phyloP scores from a whole-genome alignment of 1,284 basidiomycete genomes.

The Marasmius tenuissimus region DNA sequence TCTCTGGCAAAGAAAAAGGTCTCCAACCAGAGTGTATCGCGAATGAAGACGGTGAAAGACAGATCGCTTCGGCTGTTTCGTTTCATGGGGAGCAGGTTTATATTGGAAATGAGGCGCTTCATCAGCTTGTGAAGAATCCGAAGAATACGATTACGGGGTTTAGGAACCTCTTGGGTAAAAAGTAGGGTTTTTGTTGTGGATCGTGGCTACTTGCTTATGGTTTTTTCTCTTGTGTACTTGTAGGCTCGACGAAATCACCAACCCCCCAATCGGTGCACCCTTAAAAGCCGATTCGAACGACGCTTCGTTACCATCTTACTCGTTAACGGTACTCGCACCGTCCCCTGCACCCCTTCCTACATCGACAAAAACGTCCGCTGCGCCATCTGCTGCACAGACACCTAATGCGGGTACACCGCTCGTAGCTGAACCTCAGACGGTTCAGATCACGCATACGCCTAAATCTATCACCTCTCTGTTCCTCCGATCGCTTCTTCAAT shows the following conservation, averaged over 20 bases:
- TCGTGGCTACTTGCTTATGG: neutral
- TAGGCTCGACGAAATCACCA: conserved; percentile 77
- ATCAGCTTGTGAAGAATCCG: conserved; percentile 94
- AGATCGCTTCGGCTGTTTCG: conserved; percentile 93
- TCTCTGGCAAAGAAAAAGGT: conserved; percentile 75
- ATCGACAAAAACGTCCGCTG: conserved; percentile 63
- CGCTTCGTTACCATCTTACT: conserved; percentile 81
- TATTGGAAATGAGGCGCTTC: conserved; percentile 94
- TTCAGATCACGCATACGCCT: conserved; percentile 48
- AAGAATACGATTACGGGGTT: conserved; percentile 95
- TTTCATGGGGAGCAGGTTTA: conserved; percentile 89
- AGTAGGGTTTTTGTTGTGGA: conserved; percentile 42
- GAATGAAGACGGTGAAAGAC: conserved; percentile 97
- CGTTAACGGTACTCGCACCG: conserved; percentile 79
- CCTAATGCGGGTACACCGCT: conserved; percentile 76
- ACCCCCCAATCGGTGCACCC: conserved; percentile 59
- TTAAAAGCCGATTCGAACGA: conserved; percentile 77
- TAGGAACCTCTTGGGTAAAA: conserved; percentile 92
- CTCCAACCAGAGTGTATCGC: conserved; percentile 84
- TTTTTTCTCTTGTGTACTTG: neutral
- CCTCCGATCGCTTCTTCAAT: conserved; percentile 81
- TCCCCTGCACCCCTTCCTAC: conserved; percentile 60
- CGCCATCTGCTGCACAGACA: conserved; percentile 75
- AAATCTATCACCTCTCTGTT: conserved; percentile 74
- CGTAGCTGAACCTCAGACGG: conserved; percentile 74